Evolutionary conservation across 2,329 filamentous ascomycete species (phyloP).

Genomic region (Xylaria sp.): DNA sequence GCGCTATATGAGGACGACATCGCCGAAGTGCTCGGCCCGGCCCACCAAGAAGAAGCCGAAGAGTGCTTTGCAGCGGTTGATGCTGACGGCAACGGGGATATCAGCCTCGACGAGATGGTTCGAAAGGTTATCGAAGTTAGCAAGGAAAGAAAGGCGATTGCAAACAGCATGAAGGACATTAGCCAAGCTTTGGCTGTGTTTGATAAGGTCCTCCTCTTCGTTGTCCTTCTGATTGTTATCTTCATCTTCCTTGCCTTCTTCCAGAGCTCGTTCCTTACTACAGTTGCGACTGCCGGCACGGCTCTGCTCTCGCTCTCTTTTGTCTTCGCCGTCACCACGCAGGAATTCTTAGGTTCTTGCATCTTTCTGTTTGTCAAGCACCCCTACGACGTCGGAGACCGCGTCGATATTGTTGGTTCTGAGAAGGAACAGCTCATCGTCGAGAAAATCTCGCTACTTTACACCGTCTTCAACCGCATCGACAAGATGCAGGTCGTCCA

Average conservation of each 20-base stretch:
- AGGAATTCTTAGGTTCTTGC: constrained; percentile 96
- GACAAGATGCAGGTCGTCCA: constrained; percentile 78
- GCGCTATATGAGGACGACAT: constrained; percentile 80
- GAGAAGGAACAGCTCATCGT: constrained; percentile 72
- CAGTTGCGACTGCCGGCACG: constrained; percentile 86
- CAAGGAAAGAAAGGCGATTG: constrained; percentile 84
- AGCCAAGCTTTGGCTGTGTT: constrained; percentile 91
- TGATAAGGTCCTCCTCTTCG: constrained; percentile 79
- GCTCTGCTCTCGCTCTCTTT: constrained; percentile 95
- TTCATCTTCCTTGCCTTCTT: constrained; percentile 91
- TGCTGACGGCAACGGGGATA: constrained; percentile 87
- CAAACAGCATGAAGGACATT: constrained; percentile 95
- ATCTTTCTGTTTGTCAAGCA: constrained; percentile 99
- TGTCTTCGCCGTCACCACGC: constrained; percentile 87
- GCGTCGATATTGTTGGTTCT: constrained; percentile 73
- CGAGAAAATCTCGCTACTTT: constrained; percentile 91
- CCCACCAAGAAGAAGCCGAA: constrained; percentile 76
- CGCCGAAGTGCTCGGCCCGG: constrained; percentile 79
- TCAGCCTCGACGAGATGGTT: constrained; percentile 94
- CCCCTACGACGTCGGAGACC: constrained; percentile 93
- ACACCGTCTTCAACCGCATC: constrained; percentile 86
- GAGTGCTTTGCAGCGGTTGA: constrained; percentile 84
- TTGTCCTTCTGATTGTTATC: constrained; percentile 79
- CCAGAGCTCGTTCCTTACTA: constrained; percentile 81
- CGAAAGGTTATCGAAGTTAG: constrained; percentile 83